A percentile compares a stretch with the other conserved stretches of the same genome.
These are phyloP conservation scores for Senecio squalidus DNA, from an alignment of 140 eudicot species.

Conservation along the genomic window DNA sequence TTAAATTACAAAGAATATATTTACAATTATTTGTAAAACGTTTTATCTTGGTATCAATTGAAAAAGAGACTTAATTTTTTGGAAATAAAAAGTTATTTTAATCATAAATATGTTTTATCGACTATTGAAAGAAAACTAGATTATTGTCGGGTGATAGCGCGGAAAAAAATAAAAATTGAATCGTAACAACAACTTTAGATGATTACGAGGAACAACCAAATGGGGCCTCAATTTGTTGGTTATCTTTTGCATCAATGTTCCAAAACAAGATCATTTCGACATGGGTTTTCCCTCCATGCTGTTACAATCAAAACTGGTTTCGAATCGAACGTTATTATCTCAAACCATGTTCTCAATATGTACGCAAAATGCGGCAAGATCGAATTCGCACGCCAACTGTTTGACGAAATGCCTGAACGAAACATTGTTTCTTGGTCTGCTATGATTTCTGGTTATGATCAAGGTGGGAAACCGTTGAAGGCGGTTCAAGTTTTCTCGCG, in stretches of 20 bases:
- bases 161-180: no score
- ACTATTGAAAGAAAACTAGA: no score
- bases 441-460: slow-evolving; percentile 72
- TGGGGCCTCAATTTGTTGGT: slow-evolving; percentile 41
- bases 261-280: slow-evolving; percentile 39
- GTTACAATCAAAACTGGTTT: slow-evolving; percentile 48
- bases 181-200: no score
- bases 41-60: no score
- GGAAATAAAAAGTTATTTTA: no score
- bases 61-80: no score
- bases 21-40: no score
- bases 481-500: slow-evolving; percentile 37
- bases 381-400: slow-evolving; percentile 48
- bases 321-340: slow-evolving; percentile 23
- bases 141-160: no score
- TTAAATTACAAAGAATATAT: no score
- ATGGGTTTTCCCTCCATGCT: slow-evolving; percentile 64
- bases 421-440: slow-evolving; percentile 76
- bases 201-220: no score
- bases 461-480: slow-evolving; percentile 25
- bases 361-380: slow-evolving; percentile 58
- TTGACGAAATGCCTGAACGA: slow-evolving; percentile 62
- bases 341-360: slow-evolving; percentile 61
- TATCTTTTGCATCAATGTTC: slow-evolving; percentile 50
- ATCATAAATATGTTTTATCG: no score